phyloP scores from a whole-genome alignment of 495 filamentous ascomycete species.

The Daldinia childiae region DNA sequence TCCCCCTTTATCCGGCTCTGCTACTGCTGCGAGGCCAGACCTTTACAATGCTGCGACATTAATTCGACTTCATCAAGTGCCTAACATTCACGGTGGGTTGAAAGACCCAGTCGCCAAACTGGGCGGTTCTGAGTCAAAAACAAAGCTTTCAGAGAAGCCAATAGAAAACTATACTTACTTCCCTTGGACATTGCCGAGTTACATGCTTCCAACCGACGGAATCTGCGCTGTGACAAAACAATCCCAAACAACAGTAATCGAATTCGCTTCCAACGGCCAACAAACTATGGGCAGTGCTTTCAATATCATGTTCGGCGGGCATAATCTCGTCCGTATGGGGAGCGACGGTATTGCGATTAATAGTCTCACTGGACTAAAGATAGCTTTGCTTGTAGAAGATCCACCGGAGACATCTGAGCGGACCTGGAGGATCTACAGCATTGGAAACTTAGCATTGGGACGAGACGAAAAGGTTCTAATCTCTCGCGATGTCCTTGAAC shows the following conservation, averaged over 20 bases:
- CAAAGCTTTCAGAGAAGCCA: constrained; percentile 53
- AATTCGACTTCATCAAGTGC: constrained; percentile 80
- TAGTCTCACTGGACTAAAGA: constrained; percentile 77
- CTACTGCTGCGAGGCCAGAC: constrained; percentile 83
- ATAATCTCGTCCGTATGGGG: constrained; percentile 57
- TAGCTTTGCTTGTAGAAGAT: constrained; percentile 80
- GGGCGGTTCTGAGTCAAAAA: constrained; percentile 13
- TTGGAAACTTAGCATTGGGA: constrained; percentile 83
- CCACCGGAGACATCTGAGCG: constrained; percentile 48
- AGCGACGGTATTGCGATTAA: constrained; percentile 80
- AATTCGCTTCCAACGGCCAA: constrained; percentile 77
- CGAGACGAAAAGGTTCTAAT: constrained; percentile 91
- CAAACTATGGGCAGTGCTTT: constrained; percentile 61
- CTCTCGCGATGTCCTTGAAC: constrained; percentile 75
- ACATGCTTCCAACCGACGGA: constrained; percentile 77
- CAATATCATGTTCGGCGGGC: constrained; percentile 64
- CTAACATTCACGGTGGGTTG: constrained; percentile 57
- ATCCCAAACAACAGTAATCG: constrained; percentile 74
- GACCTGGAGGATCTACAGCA: constrained; percentile 74
- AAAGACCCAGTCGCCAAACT: constrained; percentile 52
- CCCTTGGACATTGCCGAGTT: constrained; percentile 87
- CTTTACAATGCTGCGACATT: constrained; percentile 91
- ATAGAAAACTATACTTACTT: constrained; percentile 83
- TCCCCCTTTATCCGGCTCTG: constrained; percentile 74
- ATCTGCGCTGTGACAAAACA: constrained; percentile 65